Evolutionary conservation across 495 filamentous ascomycete species (phyloP).

Genomic region (Parmelia sp.): DNA sequence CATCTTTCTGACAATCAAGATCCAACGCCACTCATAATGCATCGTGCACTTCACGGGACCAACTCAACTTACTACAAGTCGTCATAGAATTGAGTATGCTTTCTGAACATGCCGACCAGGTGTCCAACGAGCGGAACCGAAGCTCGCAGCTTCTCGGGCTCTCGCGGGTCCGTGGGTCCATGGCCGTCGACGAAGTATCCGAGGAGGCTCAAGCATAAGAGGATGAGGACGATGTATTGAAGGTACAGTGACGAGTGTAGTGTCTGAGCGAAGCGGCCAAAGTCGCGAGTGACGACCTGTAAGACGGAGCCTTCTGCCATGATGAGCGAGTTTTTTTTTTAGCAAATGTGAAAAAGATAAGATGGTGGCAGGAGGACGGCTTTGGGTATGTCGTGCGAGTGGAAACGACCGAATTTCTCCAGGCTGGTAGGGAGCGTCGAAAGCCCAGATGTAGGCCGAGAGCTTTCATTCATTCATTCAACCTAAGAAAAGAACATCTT

Average conservation of each 20-base stretch:
- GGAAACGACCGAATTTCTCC: no score
- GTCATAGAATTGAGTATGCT: background rate
- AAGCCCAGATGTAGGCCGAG: no score
- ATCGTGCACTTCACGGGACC: background rate
- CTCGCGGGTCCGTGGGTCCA: background rate
- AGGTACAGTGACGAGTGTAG: background rate
- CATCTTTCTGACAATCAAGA: background rate
- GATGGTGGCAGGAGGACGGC: background rate
- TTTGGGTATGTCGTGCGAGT: no score
- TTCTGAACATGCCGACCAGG: background rate
- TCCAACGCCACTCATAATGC: background rate
- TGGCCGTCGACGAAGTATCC: background rate
- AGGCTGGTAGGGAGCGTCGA: no score
- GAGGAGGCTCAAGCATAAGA: background rate
- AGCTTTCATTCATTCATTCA: no score
- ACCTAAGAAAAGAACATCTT: no score
- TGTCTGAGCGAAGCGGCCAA: background rate
- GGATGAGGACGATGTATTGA: background rate
- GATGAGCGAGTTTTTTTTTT: no score
- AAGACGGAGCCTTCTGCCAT: background rate
- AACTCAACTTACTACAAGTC: background rate
- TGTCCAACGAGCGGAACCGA: background rate
- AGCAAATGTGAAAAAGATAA: no score
- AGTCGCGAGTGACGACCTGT: background rate
- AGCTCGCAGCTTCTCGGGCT: background rate